Evolutionary conservation across 768 basidiomycete species (phyloP).

Genomic region (Auriscalpium vulgare): DNA sequence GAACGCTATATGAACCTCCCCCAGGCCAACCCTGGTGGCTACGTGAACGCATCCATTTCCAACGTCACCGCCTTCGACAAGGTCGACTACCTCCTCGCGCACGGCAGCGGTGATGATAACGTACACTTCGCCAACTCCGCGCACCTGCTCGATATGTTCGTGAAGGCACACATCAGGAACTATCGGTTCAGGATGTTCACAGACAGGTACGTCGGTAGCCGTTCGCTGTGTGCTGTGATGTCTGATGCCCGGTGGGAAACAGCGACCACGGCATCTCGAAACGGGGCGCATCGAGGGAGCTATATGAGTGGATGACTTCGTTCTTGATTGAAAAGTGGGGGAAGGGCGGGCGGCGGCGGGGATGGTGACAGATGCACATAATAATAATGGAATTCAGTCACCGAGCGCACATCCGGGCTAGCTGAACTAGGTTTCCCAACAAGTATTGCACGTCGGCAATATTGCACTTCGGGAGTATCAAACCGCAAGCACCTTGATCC

Average conservation of each 20-base stretch:
- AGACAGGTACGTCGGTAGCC: slow-evolving; percentile 58
- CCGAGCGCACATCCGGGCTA: too few species aligned
- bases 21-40: slow-evolving; percentile 72
- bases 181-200: slow-evolving; percentile 95
- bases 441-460: too few species aligned
- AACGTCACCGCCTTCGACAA: slow-evolving; percentile 82
- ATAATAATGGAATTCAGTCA: too few species aligned
- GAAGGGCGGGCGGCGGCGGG: slow-evolving; percentile 60
- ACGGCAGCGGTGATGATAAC: slow-evolving; percentile 95
- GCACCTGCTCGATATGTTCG: slow-evolving; percentile 90
- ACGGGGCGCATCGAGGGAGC: slow-evolving; percentile 74
- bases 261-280: slow-evolving; percentile 76
- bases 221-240: not conserved
- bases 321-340: slow-evolving; percentile 95
- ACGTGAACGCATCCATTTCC: slow-evolving; percentile 80
- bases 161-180: slow-evolving; percentile 58
- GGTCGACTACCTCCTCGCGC: slow-evolving; percentile 76
- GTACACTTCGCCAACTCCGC: slow-evolving; percentile 93
- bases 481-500: too few species aligned
- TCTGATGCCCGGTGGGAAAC: slow-evolving; percentile 11
- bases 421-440: too few species aligned
- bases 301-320: slow-evolving; percentile 78
- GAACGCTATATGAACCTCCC: slow-evolving; percentile 95
- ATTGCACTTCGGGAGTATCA: too few species aligned
- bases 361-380: slow-evolving; percentile 33